Evolutionary conservation across 805 yeast species (phyloP).

Genomic region (Cyberlindnera subsufficiens): DNA sequence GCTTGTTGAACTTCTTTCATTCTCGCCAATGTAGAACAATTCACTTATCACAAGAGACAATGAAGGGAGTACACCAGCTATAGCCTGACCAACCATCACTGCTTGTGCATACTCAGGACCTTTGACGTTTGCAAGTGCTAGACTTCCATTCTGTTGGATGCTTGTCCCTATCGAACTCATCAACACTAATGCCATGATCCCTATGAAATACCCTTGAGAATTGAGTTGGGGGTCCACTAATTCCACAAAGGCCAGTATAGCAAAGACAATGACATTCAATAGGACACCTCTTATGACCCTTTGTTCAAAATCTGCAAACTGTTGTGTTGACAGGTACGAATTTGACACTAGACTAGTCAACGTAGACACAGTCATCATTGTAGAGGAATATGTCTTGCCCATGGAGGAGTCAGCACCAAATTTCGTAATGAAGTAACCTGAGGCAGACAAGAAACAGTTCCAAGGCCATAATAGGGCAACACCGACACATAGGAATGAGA

Average conservation of each 20-base stretch:
- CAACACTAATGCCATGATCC: slow-evolving; percentile 58
- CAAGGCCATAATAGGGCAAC: slow-evolving; percentile 91
- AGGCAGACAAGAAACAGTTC: slow-evolving; percentile 86
- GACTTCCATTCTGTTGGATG: slow-evolving; percentile 80
- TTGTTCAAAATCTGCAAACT: slow-evolving; percentile 47
- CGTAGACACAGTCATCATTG: slow-evolving; percentile 87
- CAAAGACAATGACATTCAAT: slow-evolving; percentile 53
- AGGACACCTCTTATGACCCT: slow-evolving; percentile 59
- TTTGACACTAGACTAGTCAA: slow-evolving; percentile 56
- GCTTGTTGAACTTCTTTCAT: slow-evolving; percentile 21
- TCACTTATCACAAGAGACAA: slow-evolving; percentile 56
- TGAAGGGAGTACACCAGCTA: slow-evolving; percentile 91
- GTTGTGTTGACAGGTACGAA: slow-evolving; percentile 58
- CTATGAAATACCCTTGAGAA: slow-evolving; percentile 30
- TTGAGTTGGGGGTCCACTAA: slow-evolving; percentile 16
- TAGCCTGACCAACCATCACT: slow-evolving; percentile 90
- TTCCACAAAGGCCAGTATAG: slow-evolving; percentile 20
- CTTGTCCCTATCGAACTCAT: slow-evolving; percentile 72
- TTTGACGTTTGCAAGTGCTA: slow-evolving; percentile 77
- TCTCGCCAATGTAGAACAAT: slow-evolving; percentile 22
- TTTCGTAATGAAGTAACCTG: slow-evolving; percentile 62
- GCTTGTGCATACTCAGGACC: slow-evolving; percentile 82
- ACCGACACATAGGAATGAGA: slow-evolving; percentile 43
- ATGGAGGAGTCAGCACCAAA: slow-evolving; percentile 46
- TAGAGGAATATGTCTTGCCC: slow-evolving; percentile 61